Evolutionary conservation across 2,329 filamentous ascomycete genomes (phyloP).

Genomic region (Fusarium anguioides): DNA sequence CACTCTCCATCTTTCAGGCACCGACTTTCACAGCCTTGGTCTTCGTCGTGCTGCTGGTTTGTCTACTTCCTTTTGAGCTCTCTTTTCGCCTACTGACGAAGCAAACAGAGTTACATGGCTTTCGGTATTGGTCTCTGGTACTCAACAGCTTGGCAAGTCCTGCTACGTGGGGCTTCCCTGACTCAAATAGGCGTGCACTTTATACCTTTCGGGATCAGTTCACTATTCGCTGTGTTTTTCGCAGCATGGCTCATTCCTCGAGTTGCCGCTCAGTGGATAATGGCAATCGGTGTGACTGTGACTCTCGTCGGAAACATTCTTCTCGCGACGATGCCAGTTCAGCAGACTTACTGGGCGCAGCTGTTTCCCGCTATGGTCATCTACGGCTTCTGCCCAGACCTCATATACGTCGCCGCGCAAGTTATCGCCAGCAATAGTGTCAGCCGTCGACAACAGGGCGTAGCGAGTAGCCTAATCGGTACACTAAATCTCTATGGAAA

Average conservation of each 20-base stretch:
- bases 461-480: conserved; percentile 62
- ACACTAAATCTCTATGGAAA: conserved; percentile 50
- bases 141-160: conserved; percentile 56
- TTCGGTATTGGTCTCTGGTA: conserved; percentile 62
- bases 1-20: conserved; percentile 56
- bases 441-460: conserved; percentile 59
- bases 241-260: conserved; percentile 59
- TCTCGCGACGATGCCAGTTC: conserved; percentile 56
- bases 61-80: fast-evolving
- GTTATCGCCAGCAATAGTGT: conserved; percentile 66
- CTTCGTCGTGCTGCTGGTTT: conserved; percentile 53
- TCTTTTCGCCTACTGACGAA: background rate
- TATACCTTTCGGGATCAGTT: conserved; percentile 6
- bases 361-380: conserved; percentile 54
- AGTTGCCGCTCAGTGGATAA: conserved; percentile 59
- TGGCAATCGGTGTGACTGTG: conserved; percentile 54
- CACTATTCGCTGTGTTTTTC: conserved; percentile 9
- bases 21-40: conserved; percentile 58
- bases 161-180: conserved; percentile 55
- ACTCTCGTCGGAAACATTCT: conserved; percentile 16
- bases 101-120: conserved; percentile 55
- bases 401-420: conserved; percentile 62
- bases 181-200: background rate
- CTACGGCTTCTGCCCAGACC: conserved; percentile 57
- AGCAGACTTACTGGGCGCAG: conserved; percentile 56